phyloP scores from a whole-genome alignment of 495 filamentous ascomycete species.

The Trichocladium antarcticum region DNA sequence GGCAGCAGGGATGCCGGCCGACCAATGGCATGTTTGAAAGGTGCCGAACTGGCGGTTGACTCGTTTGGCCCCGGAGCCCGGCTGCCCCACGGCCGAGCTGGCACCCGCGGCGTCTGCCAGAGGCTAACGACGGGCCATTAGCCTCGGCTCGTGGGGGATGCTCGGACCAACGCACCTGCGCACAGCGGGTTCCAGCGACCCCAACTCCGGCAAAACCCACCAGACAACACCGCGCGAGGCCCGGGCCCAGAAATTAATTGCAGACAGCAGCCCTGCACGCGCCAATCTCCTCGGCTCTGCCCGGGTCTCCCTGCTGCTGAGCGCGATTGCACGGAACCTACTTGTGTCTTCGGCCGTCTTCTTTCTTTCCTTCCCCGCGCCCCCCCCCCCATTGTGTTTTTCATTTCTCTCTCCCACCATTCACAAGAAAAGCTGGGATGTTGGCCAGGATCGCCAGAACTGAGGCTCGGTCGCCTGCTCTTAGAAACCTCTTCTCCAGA shows the following conservation, averaged over 20 bases:
- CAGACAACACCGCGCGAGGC: no score
- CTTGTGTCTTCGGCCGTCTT: neutral
- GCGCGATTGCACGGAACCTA: no score
- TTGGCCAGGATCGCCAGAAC: conserved; percentile 23
- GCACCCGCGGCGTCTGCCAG: conserved; percentile 3
- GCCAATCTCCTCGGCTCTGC: conserved; percentile 19
- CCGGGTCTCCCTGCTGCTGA: no score
- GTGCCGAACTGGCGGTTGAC: conserved; percentile 7
- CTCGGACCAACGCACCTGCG: conserved; percentile 18
- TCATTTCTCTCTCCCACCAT: neutral
- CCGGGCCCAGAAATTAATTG: no score
- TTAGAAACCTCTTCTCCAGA: conserved; percentile 22
- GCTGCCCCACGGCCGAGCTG: conserved; percentile 10
- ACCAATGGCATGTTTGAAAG: neutral
- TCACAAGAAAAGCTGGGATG: conserved; percentile 17
- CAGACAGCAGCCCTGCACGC: no score
- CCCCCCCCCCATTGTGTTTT: neutral
- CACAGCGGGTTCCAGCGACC: neutral
- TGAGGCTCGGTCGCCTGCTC: conserved; percentile 27
- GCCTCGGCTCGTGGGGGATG: conserved; percentile 25
- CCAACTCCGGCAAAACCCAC: neutral
- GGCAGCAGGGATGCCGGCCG: neutral
- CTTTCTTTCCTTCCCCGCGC: neutral
- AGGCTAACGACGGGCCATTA: conserved; percentile 23
- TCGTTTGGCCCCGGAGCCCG: conserved; percentile 7